Percentiles rank a stretch among this genome's conserved stretches.
These are phyloP conservation scores for Jacaranda copaia DNA, from an alignment of 257 asterid genomes.

Conservation along the genomic window DNA sequence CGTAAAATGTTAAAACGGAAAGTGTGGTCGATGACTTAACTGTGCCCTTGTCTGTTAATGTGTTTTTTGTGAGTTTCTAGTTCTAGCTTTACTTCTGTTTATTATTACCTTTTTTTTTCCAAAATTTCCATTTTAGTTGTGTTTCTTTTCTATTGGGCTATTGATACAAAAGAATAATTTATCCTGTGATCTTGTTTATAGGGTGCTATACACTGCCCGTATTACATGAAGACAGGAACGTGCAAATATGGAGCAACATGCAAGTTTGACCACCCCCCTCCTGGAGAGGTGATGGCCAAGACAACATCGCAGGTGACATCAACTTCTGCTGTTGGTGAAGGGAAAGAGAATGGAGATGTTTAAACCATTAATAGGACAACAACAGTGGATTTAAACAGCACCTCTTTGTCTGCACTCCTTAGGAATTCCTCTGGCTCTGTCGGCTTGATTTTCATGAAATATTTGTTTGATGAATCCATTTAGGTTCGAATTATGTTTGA, in stretches of 20 bases:
- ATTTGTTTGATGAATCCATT: slow-evolving; percentile 18
- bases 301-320: slow-evolving; percentile 43
- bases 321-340: slow-evolving; percentile 50
- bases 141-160: not conserved
- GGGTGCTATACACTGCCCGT: slow-evolving; percentile 94
- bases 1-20: not conserved
- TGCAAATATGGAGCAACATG: slow-evolving; percentile 92
- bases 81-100: not conserved
- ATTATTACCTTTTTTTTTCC: not conserved
- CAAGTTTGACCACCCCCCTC: slow-evolving; percentile 96
- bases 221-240: slow-evolving; percentile 94
- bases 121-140: not conserved
- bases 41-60: not conserved
- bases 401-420: not conserved
- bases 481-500: slow-evolving; percentile 25
- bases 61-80: not conserved
- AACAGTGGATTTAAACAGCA: slow-evolving; percentile 4
- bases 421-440: slow-evolving; percentile 24
- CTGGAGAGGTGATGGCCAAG: slow-evolving; percentile 81
- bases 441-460: not conserved
- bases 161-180: slow-evolving; percentile 2
- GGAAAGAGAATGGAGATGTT: slow-evolving; percentile 42
- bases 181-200: slow-evolving; percentile 37
- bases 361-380: slow-evolving; percentile 33
- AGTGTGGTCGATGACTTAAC: not conserved